A percentile compares a stretch with the other conserved stretches of the same genome.
Conservation (phyloP, 169 alveolate genomes). For the Cryptosporidium xiaoi region DNA sequence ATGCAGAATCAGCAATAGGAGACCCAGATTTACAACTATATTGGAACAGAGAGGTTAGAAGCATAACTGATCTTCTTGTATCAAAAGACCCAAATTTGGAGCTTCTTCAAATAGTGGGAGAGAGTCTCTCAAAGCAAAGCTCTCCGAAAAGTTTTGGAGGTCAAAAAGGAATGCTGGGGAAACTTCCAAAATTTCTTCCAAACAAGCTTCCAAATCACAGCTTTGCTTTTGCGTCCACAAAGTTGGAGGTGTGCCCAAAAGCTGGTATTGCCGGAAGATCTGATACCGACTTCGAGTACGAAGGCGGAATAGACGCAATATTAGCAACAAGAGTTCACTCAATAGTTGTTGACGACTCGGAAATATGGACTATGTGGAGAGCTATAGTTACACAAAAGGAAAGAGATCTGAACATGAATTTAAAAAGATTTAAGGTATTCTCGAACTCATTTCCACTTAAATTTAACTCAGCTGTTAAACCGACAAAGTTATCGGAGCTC, state of each 20-base stretch:
- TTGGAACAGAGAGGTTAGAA: constrained; percentile 64
- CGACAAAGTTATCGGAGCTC: constrained; percentile 48
- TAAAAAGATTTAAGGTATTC: constrained; percentile 52
- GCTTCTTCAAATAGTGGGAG: constrained; percentile 44
- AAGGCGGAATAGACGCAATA: constrained; percentile 30
- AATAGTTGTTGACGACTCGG: constrained; percentile 58
- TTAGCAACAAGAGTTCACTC: neutral
- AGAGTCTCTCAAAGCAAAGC: constrained; percentile 25
- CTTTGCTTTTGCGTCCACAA: constrained; percentile 43
- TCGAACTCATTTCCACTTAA: constrained; percentile 38
- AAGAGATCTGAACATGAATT: constrained; percentile 46
- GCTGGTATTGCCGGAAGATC: neutral
- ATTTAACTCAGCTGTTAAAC: constrained; percentile 30
- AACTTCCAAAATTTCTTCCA: constrained; percentile 39
- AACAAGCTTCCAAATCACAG: constrained; percentile 48
- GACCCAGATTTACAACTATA: constrained; percentile 60
- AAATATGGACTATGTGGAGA: constrained; percentile 70
- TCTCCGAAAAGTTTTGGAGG: neutral
- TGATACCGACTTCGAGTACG: constrained; percentile 11
- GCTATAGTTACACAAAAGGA: constrained; percentile 66
- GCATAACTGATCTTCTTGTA: constrained; percentile 28
- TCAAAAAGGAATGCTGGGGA: neutral
- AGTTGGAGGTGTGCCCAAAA: constrained; percentile 28
- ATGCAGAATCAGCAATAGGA: constrained; percentile 55
- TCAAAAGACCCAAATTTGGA: constrained; percentile 58